These are phyloP conservation scores for Termitomyces sp. DNA, from an alignment of 1,284 basidiomycete genomes.

Conservation along the genomic window DNA sequence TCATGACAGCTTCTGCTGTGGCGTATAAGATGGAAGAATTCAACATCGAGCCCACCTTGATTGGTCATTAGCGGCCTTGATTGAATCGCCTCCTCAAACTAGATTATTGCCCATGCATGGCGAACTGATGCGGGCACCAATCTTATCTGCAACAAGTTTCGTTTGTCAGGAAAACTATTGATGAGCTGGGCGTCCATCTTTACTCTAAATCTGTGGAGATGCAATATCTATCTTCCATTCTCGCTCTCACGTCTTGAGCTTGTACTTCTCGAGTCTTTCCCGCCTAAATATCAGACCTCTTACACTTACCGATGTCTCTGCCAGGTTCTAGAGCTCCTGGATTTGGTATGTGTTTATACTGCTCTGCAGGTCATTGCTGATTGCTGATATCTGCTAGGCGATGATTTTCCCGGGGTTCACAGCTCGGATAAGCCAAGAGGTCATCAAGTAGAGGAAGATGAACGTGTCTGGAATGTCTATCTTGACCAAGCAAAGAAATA, in stretches of 20 bases:
- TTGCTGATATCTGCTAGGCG: not conserved
- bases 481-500: not conserved
- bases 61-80: too few species aligned
- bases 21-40: too few species aligned
- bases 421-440: not conserved
- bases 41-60: too few species aligned
- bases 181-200: not conserved
- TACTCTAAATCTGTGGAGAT: not conserved
- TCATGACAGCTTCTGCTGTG: too few species aligned
- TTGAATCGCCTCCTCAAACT: not conserved
- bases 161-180: not conserved
- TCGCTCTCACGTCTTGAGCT: not conserved
- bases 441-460: not conserved
- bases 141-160: not conserved
- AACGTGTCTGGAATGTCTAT: not conserved
- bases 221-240: not conserved
- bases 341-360: not conserved
- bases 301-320: not conserved
- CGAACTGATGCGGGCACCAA: not conserved
- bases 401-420: not conserved
- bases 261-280: not conserved
- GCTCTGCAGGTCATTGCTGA: not conserved
- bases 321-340: not conserved
- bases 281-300: not conserved
- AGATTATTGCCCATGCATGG: not conserved